phyloP scores from a whole-genome alignment of 202 grass and related monocot genomes.

The Musa balbisiana region DNA sequence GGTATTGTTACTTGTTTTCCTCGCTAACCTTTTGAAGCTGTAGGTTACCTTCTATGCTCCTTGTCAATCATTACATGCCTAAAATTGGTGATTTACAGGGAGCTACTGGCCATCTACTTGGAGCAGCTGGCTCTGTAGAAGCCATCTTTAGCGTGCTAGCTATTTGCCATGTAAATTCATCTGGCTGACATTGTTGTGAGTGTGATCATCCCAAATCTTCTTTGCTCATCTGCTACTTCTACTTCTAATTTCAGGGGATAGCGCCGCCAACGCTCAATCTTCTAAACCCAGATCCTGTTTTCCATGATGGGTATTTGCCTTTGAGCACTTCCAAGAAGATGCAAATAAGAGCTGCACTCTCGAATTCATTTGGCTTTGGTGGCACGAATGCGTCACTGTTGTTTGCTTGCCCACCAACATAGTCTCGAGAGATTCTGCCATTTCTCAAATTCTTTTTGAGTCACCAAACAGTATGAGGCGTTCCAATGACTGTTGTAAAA shows the following conservation, averaged over 20 bases:
- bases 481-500: no score
- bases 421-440: background rate
- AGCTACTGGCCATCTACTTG: slow-evolving; percentile 83
- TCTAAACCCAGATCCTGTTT: slow-evolving; percentile 45
- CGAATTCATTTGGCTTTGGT: slow-evolving; percentile 90
- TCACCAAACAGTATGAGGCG: no score
- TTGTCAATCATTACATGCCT: background rate
- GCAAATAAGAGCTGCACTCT: slow-evolving; percentile 59
- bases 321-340: slow-evolving; percentile 44
- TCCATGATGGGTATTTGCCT: slow-evolving; percentile 55
- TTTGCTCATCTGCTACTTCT: background rate
- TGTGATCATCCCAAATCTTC: background rate
- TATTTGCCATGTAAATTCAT: slow-evolving; percentile 51
- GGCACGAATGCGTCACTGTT: slow-evolving; percentile 81
- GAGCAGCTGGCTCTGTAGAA: slow-evolving; percentile 82
- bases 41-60: no score
- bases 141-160: slow-evolving; percentile 80
- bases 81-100: slow-evolving; percentile 38
- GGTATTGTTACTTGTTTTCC: slow-evolving; percentile 29
- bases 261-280: slow-evolving; percentile 76
- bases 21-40: background rate
- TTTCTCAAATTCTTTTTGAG: background rate
- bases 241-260: slow-evolving; percentile 39
- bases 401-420: slow-evolving; percentile 24
- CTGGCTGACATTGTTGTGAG: background rate